phyloP scores from a whole-genome alignment of 2,329 filamentous ascomycete genomes.

The Aaosphaeria arxii region DNA sequence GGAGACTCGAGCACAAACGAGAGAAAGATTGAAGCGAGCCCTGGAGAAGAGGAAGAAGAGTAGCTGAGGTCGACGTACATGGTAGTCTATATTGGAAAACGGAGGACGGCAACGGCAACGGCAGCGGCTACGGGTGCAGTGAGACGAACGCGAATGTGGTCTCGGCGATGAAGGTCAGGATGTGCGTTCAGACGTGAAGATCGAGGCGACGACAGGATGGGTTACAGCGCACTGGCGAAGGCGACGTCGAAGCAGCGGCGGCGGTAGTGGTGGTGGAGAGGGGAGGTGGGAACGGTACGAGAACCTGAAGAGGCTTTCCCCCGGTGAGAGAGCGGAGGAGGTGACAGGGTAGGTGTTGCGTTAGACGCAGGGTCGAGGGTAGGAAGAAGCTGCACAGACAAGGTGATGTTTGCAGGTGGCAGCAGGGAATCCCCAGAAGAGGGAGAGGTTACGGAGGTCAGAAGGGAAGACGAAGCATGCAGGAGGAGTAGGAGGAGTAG shows the following conservation, averaged over 20 bases:
- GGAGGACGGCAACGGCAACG: neutral
- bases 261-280: neutral
- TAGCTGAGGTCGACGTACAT: conserved; percentile 34
- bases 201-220: neutral
- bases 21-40: conserved; percentile 13
- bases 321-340: neutral
- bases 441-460: neutral
- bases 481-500: neutral
- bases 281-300: too few species aligned
- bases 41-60: conserved; percentile 21
- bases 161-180: neutral
- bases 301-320: neutral
- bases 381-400: conserved; percentile 1
- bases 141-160: neutral
- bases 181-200: neutral
- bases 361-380: conserved; percentile 6
- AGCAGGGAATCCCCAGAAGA: conserved; percentile 8
- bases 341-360: neutral
- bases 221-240: neutral
- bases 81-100: neutral
- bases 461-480: neutral
- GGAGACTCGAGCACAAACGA: conserved; percentile 12
- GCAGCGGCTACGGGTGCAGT: neutral
- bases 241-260: neutral
- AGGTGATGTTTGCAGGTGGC: conserved; percentile 9